Percentiles rank a stretch among this genome's conserved stretches.
These are phyloP conservation scores for Aphanomyces cochlioides DNA, from an alignment of 352 stramenopile species.

Conservation along the genomic window DNA sequence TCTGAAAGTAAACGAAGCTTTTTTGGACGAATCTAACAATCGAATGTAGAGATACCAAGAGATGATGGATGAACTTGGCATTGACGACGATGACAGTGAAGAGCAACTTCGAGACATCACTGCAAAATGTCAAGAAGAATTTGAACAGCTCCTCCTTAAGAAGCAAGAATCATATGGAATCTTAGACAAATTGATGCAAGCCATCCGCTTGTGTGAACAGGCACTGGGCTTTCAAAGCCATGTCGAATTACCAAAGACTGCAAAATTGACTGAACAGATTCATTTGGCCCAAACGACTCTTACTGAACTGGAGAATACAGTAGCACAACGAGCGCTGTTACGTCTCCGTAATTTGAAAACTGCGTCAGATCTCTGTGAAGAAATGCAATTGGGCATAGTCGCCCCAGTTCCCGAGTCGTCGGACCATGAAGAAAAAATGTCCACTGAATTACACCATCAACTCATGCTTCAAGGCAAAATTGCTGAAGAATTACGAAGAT, in stretches of 20 bases:
- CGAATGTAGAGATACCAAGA: slow-evolving; percentile 53
- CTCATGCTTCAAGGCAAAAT: slow-evolving; percentile 33
- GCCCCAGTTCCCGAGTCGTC: slow-evolving; percentile 20
- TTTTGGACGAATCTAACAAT: neutral
- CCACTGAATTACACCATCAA: slow-evolving; percentile 21
- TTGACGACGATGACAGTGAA: slow-evolving; percentile 32
- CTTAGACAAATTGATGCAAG: slow-evolving; percentile 12
- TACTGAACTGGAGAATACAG: slow-evolving; percentile 20
- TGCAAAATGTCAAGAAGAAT: slow-evolving; percentile 39
- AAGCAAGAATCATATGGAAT: slow-evolving; percentile 23
- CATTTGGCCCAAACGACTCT: slow-evolving; percentile 7
- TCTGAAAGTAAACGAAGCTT: slow-evolving; percentile 50
- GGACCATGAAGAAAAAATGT: slow-evolving; percentile 3
- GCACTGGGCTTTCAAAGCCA: slow-evolving; percentile 5
- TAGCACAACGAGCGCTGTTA: slow-evolving; percentile 15
- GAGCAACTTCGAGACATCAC: slow-evolving; percentile 39
- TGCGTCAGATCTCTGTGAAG: slow-evolving; percentile 26
- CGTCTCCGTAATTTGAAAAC: slow-evolving; percentile 25
- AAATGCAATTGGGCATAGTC: slow-evolving; percentile 21
- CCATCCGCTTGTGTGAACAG: slow-evolving; percentile 23
- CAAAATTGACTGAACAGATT: slow-evolving; percentile 25
- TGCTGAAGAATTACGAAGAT: slow-evolving; percentile 45
- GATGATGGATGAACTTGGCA: slow-evolving; percentile 44
- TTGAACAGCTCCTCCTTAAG: slow-evolving; percentile 27
- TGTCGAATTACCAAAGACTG: slow-evolving; percentile 7